These are phyloP conservation scores for Vigna hirtella DNA, from an alignment of 306 rosid genomes.

Conservation along the genomic window DNA sequence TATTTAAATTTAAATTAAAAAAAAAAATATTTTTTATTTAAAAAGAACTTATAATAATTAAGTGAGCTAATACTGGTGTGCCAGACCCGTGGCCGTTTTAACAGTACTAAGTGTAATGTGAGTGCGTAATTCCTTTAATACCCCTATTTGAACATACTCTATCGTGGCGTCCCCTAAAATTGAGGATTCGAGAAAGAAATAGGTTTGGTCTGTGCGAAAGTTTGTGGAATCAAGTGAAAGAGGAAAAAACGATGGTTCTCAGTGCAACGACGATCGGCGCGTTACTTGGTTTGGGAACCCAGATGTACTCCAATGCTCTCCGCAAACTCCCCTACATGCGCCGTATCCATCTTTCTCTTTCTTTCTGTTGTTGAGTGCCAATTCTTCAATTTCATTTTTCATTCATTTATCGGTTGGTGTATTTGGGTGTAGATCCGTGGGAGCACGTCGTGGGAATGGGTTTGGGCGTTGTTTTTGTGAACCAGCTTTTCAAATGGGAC, in stretches of 20 bases:
- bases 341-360: conserved; percentile 54
- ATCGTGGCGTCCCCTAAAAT: background rate
- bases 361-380: background rate
- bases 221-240: background rate
- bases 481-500: conserved; percentile 82
- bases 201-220: background rate
- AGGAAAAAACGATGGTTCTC: conserved; percentile 58
- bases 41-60: too few species aligned
- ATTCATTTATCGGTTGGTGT: background rate
- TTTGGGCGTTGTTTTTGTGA: conserved; percentile 69
- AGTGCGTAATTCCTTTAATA: too few species aligned
- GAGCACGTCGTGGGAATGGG: conserved; percentile 95
- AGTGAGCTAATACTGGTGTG: too few species aligned
- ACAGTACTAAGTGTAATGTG: too few species aligned
- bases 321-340: conserved; percentile 99
- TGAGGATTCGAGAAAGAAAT: background rate
- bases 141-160: too few species aligned
- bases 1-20: too few species aligned
- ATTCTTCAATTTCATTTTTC: conserved; percentile 4
- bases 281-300: conserved; percentile 80
- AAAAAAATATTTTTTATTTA: too few species aligned
- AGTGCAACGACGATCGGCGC: conserved; percentile 90
- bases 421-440: conserved; percentile 78
- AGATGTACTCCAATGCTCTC: conserved; percentile 96
- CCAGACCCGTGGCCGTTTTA: too few species aligned